Percentiles rank a stretch among this genome's conserved stretches.
These are phyloP conservation scores for Blastosporella zonata DNA, from an alignment of 1,284 basidiomycete species.

Conservation along the genomic window DNA sequence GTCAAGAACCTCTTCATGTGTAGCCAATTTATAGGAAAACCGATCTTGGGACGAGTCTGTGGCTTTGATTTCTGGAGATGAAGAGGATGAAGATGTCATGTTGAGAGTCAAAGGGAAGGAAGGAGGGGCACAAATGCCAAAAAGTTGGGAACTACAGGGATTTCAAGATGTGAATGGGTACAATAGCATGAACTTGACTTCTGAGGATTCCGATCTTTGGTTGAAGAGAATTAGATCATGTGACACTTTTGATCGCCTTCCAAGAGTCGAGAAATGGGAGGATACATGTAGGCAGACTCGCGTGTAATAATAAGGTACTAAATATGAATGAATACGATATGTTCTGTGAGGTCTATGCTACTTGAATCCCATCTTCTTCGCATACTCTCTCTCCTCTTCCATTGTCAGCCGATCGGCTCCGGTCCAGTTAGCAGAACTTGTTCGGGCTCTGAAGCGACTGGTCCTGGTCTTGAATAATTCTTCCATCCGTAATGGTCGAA, in stretches of 20 bases:
- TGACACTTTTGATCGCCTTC: too few relatives aligned
- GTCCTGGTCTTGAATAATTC: conserved; percentile 75
- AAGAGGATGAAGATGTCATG: conserved; percentile 57
- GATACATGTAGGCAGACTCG: background rate
- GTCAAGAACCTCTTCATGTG: conserved; percentile 80
- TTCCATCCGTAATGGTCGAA: conserved; percentile 84
- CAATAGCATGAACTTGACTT: background rate
- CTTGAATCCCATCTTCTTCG: conserved; percentile 84
- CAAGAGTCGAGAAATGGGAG: too few relatives aligned
- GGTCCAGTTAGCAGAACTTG: conserved; percentile 92
- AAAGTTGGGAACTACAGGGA: conserved; percentile 2
- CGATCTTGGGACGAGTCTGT: conserved; percentile 44
- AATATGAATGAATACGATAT: background rate
- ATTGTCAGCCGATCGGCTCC: conserved; percentile 80
- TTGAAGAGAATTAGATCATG: background rate
- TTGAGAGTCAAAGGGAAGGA: conserved; percentile 22
- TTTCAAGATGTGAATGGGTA: background rate
- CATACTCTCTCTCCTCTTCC: conserved; percentile 85
- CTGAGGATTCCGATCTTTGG: background rate
- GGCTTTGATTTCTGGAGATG: conserved; percentile 68
- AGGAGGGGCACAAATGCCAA: conserved; percentile 23
- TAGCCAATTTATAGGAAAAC: conserved; percentile 62
- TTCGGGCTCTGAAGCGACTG: conserved; percentile 81
- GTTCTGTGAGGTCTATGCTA: conserved; percentile 18
- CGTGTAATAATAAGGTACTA: too few relatives aligned